phyloP scores from a whole-genome alignment of 352 stramenopile species.

The Globisporangium acanthophoron region DNA sequence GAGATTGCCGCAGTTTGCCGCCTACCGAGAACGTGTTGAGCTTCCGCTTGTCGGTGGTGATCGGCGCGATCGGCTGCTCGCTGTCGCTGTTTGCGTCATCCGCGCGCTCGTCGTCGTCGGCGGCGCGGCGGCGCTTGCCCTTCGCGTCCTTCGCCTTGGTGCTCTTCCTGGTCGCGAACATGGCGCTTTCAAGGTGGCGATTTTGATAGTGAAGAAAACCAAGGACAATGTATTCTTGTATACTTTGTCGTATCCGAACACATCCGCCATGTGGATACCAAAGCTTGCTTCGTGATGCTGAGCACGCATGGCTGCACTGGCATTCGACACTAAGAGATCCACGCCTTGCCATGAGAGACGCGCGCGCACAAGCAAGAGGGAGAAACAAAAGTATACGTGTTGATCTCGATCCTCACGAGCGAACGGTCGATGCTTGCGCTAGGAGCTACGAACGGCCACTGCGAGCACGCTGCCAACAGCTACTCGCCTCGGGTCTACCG shows the following conservation, averaged over 20 bases:
- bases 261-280: neutral
- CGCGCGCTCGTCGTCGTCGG: neutral
- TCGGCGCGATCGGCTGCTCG: conserved; percentile 20
- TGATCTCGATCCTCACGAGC: neutral
- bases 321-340: too few relatives aligned
- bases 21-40: conserved; percentile 60
- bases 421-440: neutral
- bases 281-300: too few relatives aligned
- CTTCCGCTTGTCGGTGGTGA: conserved; percentile 26
- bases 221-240: neutral
- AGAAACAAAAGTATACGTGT: neutral
- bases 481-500: neutral
- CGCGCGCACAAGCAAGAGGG: neutral
- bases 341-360: too few relatives aligned
- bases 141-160: conserved; percentile 19
- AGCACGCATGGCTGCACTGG: too few relatives aligned
- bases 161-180: conserved; percentile 13
- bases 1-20: neutral
- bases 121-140: conserved; percentile 13
- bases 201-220: neutral
- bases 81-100: conserved; percentile 5
- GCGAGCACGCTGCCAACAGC: neutral
- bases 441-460: neutral
- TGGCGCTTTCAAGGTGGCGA: neutral
- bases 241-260: neutral